Conservation (phyloP, 805 yeast genomes). For the Suhomyces faveliae region DNA sequence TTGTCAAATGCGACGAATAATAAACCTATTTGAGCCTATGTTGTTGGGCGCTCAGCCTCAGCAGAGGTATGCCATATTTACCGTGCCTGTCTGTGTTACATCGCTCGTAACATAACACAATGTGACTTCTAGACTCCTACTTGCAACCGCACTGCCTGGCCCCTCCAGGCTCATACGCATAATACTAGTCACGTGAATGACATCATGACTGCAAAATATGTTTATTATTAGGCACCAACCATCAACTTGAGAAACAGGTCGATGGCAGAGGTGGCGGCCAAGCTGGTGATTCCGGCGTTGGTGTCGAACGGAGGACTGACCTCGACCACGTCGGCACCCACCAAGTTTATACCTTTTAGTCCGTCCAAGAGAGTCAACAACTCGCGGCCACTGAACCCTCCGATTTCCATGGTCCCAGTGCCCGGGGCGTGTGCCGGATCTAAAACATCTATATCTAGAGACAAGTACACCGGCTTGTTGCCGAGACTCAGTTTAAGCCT, state of each 20-base stretch:
- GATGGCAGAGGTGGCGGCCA: slow-evolving; percentile 64
- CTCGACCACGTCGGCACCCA: slow-evolving; percentile 79
- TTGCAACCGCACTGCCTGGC: background rate
- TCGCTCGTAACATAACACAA: too few relatives aligned
- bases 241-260: slow-evolving; percentile 49
- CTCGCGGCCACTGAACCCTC: slow-evolving; percentile 68
- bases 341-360: slow-evolving; percentile 56
- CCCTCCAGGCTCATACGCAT: background rate
- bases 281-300: slow-evolving; percentile 57
- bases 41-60: background rate
- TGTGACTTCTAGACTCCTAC: background rate
- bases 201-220: background rate
- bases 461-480: slow-evolving; percentile 41
- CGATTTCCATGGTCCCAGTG: slow-evolving; percentile 77
- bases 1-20: background rate
- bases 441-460: slow-evolving; percentile 59
- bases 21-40: too few relatives aligned
- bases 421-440: slow-evolving; percentile 78
- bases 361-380: slow-evolving; percentile 57
- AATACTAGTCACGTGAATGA: background rate
- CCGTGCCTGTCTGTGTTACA: background rate
- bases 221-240: too few relatives aligned
- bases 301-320: slow-evolving; percentile 66
- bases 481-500: slow-evolving; percentile 37
- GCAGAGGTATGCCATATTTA: background rate